Base-by-base conservation (phyloP, 2,329 filamentous ascomycete genomes). In the Calonectria crousiana region DNA sequence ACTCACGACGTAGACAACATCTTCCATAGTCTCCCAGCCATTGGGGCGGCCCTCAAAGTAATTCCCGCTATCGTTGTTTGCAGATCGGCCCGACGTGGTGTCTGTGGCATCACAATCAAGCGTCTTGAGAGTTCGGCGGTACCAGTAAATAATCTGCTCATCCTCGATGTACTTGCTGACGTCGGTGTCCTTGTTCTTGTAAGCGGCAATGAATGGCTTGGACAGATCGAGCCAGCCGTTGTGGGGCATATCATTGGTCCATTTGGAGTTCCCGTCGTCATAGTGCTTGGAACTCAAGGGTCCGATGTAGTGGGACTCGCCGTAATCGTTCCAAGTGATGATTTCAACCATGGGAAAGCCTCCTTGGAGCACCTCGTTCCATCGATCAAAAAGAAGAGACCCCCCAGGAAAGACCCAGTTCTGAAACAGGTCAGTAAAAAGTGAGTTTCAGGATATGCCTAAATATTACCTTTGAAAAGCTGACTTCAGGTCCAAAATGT, bases 321-420 rank as follows among this genome's bases (percentile, higher is more conserved):
- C 89, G 64, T 88, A 90, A 78, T 91, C 85, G 67, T 86, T 86
- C 84, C 84, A 86, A n/a, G 87, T 87, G 23, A 88, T 80, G 36
- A 88, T 86, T 78, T 86, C 84, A 8, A 91, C 81, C 71, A 89
- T 89, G 6, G 86, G 84, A 20, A 89, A 88, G 20, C 85, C 81
- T n/a, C 88, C 77, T 9, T 79, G 76, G 14, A 89, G 75, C 26
- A 89, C 85, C 69, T 84, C 76, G 28, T 88, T 84, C 91, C 91
- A 92, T 34, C 91, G 89, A 71, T 90, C 84, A 73, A 88, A 89
- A 88, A 91, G 92, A 9, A 93, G 83, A 52, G 88, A 84, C 74
- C 92, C 91, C 10, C 89, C 88, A 4, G 88, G 88, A 85, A 90
- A 93, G 1, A 92, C 85, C 86, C 88, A 90, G 77, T 90, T 89